Base-by-base conservation (phyloP, 495 filamentous ascomycete genomes). In the Bryoglossum gracile region DNA sequence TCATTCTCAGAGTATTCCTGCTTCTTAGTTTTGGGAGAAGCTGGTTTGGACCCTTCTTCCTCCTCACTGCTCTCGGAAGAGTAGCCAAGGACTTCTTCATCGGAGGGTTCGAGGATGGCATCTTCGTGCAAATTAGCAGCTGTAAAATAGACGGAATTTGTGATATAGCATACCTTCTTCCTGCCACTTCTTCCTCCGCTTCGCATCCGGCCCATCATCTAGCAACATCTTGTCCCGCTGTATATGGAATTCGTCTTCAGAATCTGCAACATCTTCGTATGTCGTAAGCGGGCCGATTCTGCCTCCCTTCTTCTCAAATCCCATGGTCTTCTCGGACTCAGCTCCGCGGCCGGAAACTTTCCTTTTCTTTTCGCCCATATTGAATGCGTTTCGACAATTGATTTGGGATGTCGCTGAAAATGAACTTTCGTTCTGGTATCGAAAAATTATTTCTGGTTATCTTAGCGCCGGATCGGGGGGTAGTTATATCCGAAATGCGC, bases 171-270 rank as follows among this genome's bases (percentile, higher is more conserved):
- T 36, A 81, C 78, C 79, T 62, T 87, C 73, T 57, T 84, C 78
- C 40, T 75, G 69, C 51, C 77, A 64, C 56, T 77, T 81, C 59
- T 80, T 77, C 53, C 80, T 72, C 55, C 84, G 80, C 71, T 92
- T 95, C 35, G 82, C 77, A 22, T 83, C 79, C 23, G 84, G 84
- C 23, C 72, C 81, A 53, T 91, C 86, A 37, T 92, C 87, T 21
- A 98, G 71, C 57, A 94, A 65, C 44, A 98, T 78, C 56, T 87
- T 81, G 64, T 97, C 91, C 24, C 86, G 78, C 47, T 86, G 79
- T 32, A 86, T 67, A 57, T 86, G 83, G 66, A 95, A 94, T 51
- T 92, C 89, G 67, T 98, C 92, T 58, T 94, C 87, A 1, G 88
- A 91, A 60, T 94, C 82, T 57, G 90, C 88, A 54, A 95, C 83